These are phyloP conservation scores for Epithele typhae DNA, from an alignment of 768 basidiomycete species.

Conservation along the genomic window DNA sequence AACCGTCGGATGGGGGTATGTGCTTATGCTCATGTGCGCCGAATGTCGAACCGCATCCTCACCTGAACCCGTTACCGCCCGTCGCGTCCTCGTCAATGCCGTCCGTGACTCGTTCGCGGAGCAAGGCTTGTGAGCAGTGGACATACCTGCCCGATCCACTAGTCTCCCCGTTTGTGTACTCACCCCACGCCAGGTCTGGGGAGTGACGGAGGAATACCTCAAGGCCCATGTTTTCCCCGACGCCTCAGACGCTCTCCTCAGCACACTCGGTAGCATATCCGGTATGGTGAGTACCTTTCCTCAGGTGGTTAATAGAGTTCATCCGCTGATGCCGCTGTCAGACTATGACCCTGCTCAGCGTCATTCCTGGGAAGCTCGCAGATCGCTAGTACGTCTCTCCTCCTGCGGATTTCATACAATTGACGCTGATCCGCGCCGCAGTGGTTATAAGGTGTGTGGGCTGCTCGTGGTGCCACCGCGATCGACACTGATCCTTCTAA, in stretches of 20 bases:
- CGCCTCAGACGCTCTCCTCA: conserved; percentile 18
- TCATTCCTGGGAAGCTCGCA: conserved; percentile 18
- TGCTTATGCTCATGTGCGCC: conserved; percentile 3
- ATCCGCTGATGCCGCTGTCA: neutral
- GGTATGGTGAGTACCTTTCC: conserved; percentile 14
- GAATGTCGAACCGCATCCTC: no score
- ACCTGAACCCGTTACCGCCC: no score
- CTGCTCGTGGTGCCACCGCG: neutral
- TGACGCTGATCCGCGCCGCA: neutral
- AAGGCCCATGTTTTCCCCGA: conserved; percentile 20
- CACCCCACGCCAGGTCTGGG: conserved; percentile 23
- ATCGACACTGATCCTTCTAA: neutral
- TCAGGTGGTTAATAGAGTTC: neutral
- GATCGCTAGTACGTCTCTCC: conserved; percentile 18
- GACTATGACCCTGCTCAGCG: conserved; percentile 19
- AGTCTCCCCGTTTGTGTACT: conserved; percentile 17
- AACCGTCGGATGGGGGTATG: conserved; percentile 23
- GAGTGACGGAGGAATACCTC: conserved; percentile 34
- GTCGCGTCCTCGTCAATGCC: conserved; percentile 4
- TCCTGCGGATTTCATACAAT: no score
- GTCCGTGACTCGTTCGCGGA: conserved; percentile 5
- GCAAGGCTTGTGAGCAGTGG: conserved; percentile 22
- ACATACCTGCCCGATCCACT: conserved; percentile 13
- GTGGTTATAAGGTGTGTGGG: conserved; percentile 15
- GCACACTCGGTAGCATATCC: conserved; percentile 17